Evolutionary conservation across 306 rosid genomes (phyloP), one percentile per base, ranked within the genome.

Genomic region (Casuarina glauca): DNA sequence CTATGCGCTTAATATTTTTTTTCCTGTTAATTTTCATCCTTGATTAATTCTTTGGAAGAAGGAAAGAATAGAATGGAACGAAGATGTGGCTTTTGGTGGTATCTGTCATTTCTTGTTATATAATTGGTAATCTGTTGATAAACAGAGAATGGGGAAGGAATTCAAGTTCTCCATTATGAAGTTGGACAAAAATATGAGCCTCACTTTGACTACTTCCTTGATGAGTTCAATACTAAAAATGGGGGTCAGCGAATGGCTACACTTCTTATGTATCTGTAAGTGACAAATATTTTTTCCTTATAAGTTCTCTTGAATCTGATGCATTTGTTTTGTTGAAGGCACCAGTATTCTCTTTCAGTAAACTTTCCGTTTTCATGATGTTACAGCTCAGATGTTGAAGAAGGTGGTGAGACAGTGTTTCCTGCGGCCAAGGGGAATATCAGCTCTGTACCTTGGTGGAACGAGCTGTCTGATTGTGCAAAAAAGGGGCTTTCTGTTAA

Each of bases 191-290:
- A 96, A 83, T 96, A 96, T 69, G 98, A 93, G 81, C 96, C 98
- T 85, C 99, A 96, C 86, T 96, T 74, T 84, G 99, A 96, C 89
- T 96, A 96, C 86, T 96, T 96, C 81, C 95, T 84, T 17, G 99
- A 96, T 45, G 97, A 91, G 0, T 93, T 69, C 81, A 96, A 87
- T 88, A 96, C 99, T 42, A 66, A 78, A 80, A 96, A 96, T 74
- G 99, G 97, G 69, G 99, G 98, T 83, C 99, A 96, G 85, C 97
- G 99, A 13, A 96, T 93, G 76, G 99, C 98, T 78, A 96, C 98
- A 4, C 75, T 96, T 69, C 89, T 96, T 58, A 93, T 96, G 98
- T 96, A 96, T 84, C 98, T 96, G 99, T 96, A 84, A 91, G 99
- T 86, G 82, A 76, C 77, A 46, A 69, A 42, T 12, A 41, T 58